phyloP scores from a whole-genome alignment of 2,329 filamentous ascomycete species.

The Dactylellina parvicollis region DNA sequence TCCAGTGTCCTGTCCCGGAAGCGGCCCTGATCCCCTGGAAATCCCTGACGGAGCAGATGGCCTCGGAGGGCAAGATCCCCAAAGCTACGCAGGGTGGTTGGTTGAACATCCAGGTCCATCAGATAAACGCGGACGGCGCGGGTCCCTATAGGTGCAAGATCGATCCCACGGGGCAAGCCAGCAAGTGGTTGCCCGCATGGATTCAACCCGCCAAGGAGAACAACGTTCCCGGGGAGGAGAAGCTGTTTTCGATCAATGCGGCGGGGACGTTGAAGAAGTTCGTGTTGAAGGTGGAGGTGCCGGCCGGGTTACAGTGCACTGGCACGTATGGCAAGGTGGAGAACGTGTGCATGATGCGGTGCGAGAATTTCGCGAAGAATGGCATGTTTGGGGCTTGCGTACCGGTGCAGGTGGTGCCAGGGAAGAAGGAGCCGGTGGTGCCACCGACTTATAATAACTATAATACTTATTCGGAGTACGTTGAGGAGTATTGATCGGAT shows the following conservation, averaged over 20 bases:
- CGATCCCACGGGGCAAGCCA: constrained; percentile 7
- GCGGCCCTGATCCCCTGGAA: constrained; percentile 28
- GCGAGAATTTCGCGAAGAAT: constrained; percentile 29
- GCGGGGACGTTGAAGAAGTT: constrained; percentile 6
- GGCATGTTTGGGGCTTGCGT: constrained; percentile 28
- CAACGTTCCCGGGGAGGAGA: constrained; percentile 20
- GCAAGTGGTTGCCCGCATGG: constrained; percentile 13
- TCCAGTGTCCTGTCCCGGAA: constrained; percentile 15
- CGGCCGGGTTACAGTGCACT: constrained; percentile 4
- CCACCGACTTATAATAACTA: too few relatives aligned
- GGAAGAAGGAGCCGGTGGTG: not conserved
- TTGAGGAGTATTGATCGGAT: too few relatives aligned
- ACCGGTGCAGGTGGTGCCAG: constrained; percentile 14
- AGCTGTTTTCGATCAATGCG: constrained; percentile 1
- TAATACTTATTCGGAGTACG: too few relatives aligned
- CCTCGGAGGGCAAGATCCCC: not conserved
- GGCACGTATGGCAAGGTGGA: constrained; percentile 2
- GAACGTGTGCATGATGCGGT: constrained; percentile 45
- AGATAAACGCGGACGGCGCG: constrained; percentile 32
- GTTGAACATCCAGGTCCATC: constrained; percentile 30
- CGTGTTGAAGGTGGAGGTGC: constrained; percentile 11
- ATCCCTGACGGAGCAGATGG: not conserved
- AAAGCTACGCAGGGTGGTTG: constrained; percentile 22
- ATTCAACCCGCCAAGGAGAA: not conserved
- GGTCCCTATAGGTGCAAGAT: constrained; percentile 37